These are phyloP conservation scores for Colletotrichum sp. DNA, from an alignment of 2,329 filamentous ascomycete genomes.

Conservation along the genomic window DNA sequence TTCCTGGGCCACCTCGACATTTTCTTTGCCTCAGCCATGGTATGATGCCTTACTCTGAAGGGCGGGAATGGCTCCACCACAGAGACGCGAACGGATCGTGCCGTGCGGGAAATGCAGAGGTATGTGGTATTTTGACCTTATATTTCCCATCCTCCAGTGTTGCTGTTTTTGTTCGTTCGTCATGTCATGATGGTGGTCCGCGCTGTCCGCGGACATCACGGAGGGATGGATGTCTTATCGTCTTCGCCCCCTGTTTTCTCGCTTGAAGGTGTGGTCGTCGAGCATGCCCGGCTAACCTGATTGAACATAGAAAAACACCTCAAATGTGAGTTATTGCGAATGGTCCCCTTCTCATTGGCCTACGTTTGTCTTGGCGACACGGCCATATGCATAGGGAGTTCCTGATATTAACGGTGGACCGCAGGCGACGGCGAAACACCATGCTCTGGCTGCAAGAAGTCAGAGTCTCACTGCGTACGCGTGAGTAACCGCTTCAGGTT, in stretches of 20 bases:
- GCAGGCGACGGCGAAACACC: neutral
- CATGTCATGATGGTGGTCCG: neutral
- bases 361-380: neutral
- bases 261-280: neutral
- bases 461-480: neutral
- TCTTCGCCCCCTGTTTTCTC: neutral
- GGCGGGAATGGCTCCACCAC: conserved; percentile 2
- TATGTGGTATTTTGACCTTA: neutral
- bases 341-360: neutral
- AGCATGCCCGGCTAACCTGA: neutral
- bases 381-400: neutral
- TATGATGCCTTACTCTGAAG: neutral
- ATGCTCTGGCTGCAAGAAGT: conserved; percentile 1
- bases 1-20: neutral
- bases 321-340: neutral
- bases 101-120: conserved; percentile 1
- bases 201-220: neutral
- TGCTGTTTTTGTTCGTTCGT: neutral
- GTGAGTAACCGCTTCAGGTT: conserved; percentile 2
- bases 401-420: neutral
- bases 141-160: neutral
- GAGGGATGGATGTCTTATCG: neutral
- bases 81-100: neutral
- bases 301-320: neutral
- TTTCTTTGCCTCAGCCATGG: neutral